A percentile compares a stretch with the other conserved stretches of the same genome.
These are phyloP conservation scores for Phytophthora palmivora DNA, from an alignment of 352 stramenopile species.

Conservation along the genomic window DNA sequence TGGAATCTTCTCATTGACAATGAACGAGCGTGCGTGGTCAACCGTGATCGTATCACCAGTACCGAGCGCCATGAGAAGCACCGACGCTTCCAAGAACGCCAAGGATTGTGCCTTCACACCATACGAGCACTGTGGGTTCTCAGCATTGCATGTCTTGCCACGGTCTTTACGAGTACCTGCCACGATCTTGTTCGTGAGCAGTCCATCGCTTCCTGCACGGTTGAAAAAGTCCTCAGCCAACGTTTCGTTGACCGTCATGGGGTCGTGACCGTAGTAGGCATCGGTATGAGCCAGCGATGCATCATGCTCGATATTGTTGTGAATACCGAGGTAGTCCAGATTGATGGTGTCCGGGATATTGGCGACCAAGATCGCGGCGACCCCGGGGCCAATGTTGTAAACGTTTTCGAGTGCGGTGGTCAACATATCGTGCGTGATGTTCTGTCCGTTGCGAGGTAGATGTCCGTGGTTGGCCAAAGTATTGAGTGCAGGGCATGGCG, in stretches of 20 bases:
- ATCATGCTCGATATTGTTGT: constrained; percentile 60
- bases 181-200: constrained; percentile 35
- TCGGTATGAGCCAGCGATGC: constrained; percentile 53
- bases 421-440: constrained; percentile 39
- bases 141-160: constrained; percentile 30
- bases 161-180: constrained; percentile 31
- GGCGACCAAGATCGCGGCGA: constrained; percentile 32
- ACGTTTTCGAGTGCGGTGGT: constrained; percentile 31
- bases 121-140: constrained; percentile 40
- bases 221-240: constrained; percentile 40
- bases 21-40: constrained; percentile 39
- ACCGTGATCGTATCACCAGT: constrained; percentile 32
- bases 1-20: constrained; percentile 43
- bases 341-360: constrained; percentile 32
- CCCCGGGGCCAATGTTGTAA: constrained; percentile 41
- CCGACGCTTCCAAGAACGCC: constrained; percentile 32
- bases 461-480: constrained; percentile 59
- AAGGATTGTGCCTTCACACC: constrained; percentile 27
- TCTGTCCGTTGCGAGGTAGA: constrained; percentile 47
- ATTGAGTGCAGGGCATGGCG: constrained; percentile 58
- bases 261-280: constrained; percentile 40
- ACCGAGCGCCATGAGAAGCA: constrained; percentile 32
- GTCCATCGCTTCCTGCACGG: constrained; percentile 26
- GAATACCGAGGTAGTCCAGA: constrained; percentile 49
- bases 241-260: constrained; percentile 29